Conservation (phyloP, 306 rosid genomes). For the Pyrus pyrifolia region DNA sequence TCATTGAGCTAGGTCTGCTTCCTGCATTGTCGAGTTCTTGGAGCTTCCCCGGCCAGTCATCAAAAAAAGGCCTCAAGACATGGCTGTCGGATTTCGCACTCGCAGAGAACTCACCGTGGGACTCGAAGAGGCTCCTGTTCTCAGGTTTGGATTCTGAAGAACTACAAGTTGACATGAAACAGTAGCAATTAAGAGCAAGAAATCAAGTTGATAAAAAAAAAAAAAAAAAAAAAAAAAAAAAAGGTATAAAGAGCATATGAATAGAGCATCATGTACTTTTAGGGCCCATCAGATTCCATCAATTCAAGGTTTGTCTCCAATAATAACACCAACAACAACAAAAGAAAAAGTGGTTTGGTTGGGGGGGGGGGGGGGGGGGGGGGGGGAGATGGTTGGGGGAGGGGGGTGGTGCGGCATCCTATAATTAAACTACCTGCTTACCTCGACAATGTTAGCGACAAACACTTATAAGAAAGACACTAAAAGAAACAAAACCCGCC, state of each 20-base stretch:
- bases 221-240: background rate
- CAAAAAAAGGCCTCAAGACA: conserved; percentile 81
- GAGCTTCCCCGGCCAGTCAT: conserved; percentile 82
- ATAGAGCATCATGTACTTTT: background rate
- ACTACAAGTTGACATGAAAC: conserved; percentile 21
- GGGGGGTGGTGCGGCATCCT: too few species aligned
- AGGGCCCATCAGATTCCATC: conserved; percentile 2
- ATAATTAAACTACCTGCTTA: background rate
- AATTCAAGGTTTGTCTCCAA: background rate
- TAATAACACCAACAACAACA: too few species aligned
- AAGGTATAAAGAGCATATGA: background rate
- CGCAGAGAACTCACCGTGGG: conserved; percentile 33
- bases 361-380: background rate
- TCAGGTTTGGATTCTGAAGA: conserved; percentile 41
- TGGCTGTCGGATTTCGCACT: conserved; percentile 55
- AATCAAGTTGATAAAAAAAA: background rate
- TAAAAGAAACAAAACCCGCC: too few species aligned
- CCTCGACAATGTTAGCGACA: too few species aligned
- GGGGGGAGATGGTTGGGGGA: too few species aligned
- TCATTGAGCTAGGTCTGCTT: conserved; percentile 26
- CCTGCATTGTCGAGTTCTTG: conserved; percentile 43
- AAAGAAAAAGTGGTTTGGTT: background rate
- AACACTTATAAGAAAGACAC: too few species aligned
- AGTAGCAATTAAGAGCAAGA: background rate
- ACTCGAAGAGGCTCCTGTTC: conserved; percentile 27